Base-by-base conservation (phyloP, 2,329 filamentous ascomycete species). In the Calonectria pauciramosa region DNA sequence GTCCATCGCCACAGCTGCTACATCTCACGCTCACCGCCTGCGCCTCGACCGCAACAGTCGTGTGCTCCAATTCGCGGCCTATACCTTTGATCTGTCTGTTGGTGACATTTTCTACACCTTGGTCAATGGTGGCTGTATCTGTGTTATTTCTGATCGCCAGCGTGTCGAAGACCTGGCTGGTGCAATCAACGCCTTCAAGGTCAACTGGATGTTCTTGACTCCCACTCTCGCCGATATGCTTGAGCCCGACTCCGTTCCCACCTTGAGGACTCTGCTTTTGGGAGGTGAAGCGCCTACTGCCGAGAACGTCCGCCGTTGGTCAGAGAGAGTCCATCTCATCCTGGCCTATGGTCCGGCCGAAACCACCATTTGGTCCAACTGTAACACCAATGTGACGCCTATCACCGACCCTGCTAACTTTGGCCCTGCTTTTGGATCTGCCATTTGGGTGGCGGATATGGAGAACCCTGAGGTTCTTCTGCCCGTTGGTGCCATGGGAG, bases 151-250 rank as follows among this genome's bases (percentile, higher is more conserved):
- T 6, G 56, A 63, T 63, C 56, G 56, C 14, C 56, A 63, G 36
- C 56, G 56, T 41, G 56, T 63, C 14, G 56, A 63, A 38, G 56
- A 63, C 26, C 23, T 63, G 18, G 56, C 56, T 16, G 56, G 56
- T 0, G 34, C 56, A 26, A 63, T 41, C 7, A 41, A 63, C 23
- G 16, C 23, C 28, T 63, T 63, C 23, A 41, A 63, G 4, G 56
- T 63, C 8, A 63, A 63, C 56, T 63, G 56, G 56, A 63, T 63
- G 56, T 63, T 63, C 38, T 63, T 63, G 56, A 63, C 56, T 4
- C 56, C 56, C 14, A 63, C 56, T 0, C 56, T 63, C 38, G 56
- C 56, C 4, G 56, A 63, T 28, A 63, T 63, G 56, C 56, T 63
- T 41, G 56, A 63, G 38, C 56, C 56, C 20, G 56, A 63, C 7